A percentile compares a stretch with the other conserved stretches of the same genome.
Evolutionary conservation across 179 eudicot species (phyloP).

Genomic region (Patellifolia procumbens): DNA sequence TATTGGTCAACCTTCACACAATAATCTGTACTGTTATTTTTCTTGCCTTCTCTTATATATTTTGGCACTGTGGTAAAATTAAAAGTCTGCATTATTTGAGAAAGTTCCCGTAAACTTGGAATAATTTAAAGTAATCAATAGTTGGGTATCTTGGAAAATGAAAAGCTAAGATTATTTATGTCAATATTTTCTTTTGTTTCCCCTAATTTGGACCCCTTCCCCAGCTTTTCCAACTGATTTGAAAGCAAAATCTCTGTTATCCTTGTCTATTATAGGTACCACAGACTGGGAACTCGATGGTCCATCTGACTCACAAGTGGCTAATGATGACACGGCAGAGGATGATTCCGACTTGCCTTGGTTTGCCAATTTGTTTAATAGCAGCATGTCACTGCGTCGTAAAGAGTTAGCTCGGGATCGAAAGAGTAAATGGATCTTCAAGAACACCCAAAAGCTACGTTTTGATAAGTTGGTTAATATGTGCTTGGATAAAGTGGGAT

Average conservation of each 20-base stretch:
- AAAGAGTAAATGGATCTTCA: slow-evolving; percentile 71
- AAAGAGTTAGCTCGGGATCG: slow-evolving; percentile 60
- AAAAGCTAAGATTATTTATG: no score
- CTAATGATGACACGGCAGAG: slow-evolving; percentile 24
- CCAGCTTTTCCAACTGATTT: not conserved
- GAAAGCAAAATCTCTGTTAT: not conserved
- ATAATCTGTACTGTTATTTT: no score
- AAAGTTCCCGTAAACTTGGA: no score
- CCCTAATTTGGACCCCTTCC: no score
- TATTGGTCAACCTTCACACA: no score
- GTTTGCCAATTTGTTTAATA: slow-evolving; percentile 35
- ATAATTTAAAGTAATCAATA: no score
- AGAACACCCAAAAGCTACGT: slow-evolving; percentile 48
- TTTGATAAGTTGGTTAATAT: slow-evolving; percentile 46
- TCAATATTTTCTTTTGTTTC: no score
- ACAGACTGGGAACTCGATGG: slow-evolving; percentile 23
- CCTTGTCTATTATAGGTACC: slow-evolving; percentile 38
- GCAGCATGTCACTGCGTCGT: slow-evolving; percentile 40
- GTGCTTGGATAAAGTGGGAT: slow-evolving; percentile 63
- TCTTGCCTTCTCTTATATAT: no score
- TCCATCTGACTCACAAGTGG: slow-evolving; percentile 30
- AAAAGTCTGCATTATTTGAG: no score
- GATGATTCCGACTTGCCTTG: slow-evolving; percentile 41
- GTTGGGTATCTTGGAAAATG: no score
- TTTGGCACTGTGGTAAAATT: no score